These are phyloP conservation scores for Ascochyta fabae DNA, from an alignment of 2,329 filamentous ascomycete genomes.

Conservation along the genomic window DNA sequence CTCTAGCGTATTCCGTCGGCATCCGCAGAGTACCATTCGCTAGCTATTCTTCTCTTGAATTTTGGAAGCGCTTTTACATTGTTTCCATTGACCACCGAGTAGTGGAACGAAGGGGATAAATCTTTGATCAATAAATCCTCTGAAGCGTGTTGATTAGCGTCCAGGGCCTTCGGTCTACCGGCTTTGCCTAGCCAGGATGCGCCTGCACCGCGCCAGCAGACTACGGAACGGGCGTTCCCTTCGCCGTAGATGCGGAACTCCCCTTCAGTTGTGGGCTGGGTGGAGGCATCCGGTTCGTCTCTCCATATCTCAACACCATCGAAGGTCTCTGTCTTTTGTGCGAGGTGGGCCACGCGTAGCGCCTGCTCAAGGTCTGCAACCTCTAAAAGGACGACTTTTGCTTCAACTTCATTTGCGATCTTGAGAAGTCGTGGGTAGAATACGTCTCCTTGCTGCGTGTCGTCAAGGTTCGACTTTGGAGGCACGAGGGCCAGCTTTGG, in stretches of 20 bases:
- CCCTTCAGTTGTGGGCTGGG: neutral
- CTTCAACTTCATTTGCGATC: constrained; percentile 57
- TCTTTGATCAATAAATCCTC: neutral
- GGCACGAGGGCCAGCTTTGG: constrained; percentile 78
- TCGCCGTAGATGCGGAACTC: constrained; percentile 44
- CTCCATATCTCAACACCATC: constrained; percentile 71
- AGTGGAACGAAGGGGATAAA: neutral
- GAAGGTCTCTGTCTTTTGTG: constrained; percentile 31
- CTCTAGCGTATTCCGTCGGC: neutral
- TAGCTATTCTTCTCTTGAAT: neutral
- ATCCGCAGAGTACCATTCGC: constrained; percentile 5
- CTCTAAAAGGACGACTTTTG: constrained; percentile 70
- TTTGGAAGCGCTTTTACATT: too few species aligned
- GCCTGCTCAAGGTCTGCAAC: constrained; percentile 75
- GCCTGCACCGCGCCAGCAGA: constrained; percentile 49
- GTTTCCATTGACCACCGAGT: too few species aligned
- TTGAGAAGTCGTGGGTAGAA: constrained; percentile 74
- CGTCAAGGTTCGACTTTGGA: constrained; percentile 17
- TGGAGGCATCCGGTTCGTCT: constrained; percentile 56
- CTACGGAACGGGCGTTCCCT: constrained; percentile 53
- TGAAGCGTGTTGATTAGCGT: neutral
- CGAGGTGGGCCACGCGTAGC: constrained; percentile 63
- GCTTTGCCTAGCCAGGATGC: constrained; percentile 34
- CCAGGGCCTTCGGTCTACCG: neutral
- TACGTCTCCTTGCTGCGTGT: constrained; percentile 53